Conservation (phyloP, 306 rosid species). For the Medicago truncatula region MtrunA17r5.0-ANR NC_053049.1:956501-957000, state of each 20-base stretch:
- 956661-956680: too few relatives aligned
- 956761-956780: constrained; percentile 53
- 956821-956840: constrained; percentile 51
- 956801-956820: constrained; percentile 40
- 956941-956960: too few relatives aligned
- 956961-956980: neutral
- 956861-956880: neutral
- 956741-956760: neutral
- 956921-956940: constrained; percentile 56
- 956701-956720: too few relatives aligned
- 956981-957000: constrained; percentile 49
- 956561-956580: too few relatives aligned
- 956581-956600: too few relatives aligned
- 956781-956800: constrained; percentile 45
- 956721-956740: neutral
- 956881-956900: constrained; percentile 52
- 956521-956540: too few relatives aligned
- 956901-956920: constrained; percentile 59
- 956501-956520: too few relatives aligned
- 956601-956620: too few relatives aligned
- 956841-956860: constrained; percentile 44
- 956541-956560: too few relatives aligned
- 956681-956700: too few relatives aligned
- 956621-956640: too few relatives aligned
- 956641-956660: too few relatives aligned